A percentile compares a stretch with the other conserved stretches of the same genome.
Conservation (phyloP, 176 grass and related monocot genomes). For the Canna indica region DNA sequence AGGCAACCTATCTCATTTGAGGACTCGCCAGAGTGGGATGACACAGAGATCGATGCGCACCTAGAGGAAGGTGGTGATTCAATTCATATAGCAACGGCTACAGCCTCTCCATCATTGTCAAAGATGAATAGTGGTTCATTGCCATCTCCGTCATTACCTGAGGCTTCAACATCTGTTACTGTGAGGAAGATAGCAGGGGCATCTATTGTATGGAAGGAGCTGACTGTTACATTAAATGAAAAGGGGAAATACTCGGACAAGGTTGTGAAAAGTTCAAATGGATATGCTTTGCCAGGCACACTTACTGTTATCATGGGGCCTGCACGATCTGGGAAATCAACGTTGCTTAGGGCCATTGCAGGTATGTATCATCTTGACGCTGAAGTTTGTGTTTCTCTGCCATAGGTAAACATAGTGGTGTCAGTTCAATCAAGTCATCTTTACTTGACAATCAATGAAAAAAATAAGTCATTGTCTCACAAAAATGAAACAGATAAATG, state of each 20-base stretch:
- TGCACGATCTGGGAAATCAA: constrained; percentile 83
- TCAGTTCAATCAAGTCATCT: neutral
- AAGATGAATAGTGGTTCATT: constrained; percentile 53
- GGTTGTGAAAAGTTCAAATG: constrained; percentile 71
- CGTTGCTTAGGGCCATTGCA: constrained; percentile 66
- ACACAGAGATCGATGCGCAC: constrained; percentile 55
- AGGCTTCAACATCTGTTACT: constrained; percentile 14
- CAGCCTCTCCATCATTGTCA: constrained; percentile 39
- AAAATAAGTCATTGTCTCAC: neutral
- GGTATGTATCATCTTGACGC: constrained; percentile 26
- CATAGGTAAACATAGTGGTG: neutral
- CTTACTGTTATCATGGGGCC: constrained; percentile 96
- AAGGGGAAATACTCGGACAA: constrained; percentile 42
- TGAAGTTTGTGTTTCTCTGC: neutral
- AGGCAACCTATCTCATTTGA: constrained; percentile 74
- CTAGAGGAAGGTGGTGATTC: constrained; percentile 32
- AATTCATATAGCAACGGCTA: constrained; percentile 31
- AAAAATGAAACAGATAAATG: neutral
- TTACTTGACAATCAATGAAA: neutral
- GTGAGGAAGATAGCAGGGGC: constrained; percentile 69
- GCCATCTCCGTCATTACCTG: constrained; percentile 35
- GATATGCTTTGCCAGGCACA: constrained; percentile 75
- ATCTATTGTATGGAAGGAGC: constrained; percentile 81
- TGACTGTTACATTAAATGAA: constrained; percentile 47
- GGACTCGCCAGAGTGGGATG: constrained; percentile 92